A percentile compares a stretch with the other conserved stretches of the same genome.
phyloP scores from a whole-genome alignment of 768 basidiomycete genomes.

The Lactarius akahatsu region DNA sequence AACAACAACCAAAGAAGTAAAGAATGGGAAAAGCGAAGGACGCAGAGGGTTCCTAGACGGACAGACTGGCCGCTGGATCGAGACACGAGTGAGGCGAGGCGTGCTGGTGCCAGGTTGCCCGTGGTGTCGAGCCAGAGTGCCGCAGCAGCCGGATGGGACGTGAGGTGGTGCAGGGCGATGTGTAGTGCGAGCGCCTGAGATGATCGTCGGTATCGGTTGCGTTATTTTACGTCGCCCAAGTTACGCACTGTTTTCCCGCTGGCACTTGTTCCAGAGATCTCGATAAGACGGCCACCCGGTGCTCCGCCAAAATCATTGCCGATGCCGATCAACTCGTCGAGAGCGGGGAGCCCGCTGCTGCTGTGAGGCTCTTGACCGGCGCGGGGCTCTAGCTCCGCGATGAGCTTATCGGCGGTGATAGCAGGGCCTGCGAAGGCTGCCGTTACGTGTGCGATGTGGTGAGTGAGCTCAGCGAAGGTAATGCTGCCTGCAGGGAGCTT shows the following conservation, averaged over 20 bases:
- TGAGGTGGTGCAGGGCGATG: slow-evolving; percentile 54
- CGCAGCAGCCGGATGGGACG: slow-evolving; percentile 36
- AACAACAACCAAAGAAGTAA: too few species aligned
- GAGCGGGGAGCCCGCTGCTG: slow-evolving; percentile 43
- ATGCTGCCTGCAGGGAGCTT: slow-evolving; percentile 24
- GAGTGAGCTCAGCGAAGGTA: slow-evolving; percentile 22
- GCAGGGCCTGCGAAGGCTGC: slow-evolving; percentile 12
- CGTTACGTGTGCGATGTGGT: slow-evolving; percentile 22
- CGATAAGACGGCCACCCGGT: slow-evolving; percentile 49
- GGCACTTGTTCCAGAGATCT: slow-evolving; percentile 63
- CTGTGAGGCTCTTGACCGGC: slow-evolving; percentile 32
- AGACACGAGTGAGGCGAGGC: slow-evolving; percentile 40
- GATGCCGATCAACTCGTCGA: slow-evolving; percentile 55
- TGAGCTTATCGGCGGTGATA: slow-evolving; percentile 36
- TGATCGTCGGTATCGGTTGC: slow-evolving; percentile 11
- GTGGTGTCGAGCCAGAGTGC: slow-evolving; percentile 73
- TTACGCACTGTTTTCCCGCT: slow-evolving; percentile 68
- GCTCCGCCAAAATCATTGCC: slow-evolving; percentile 43
- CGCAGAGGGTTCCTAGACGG: slow-evolving; percentile 16
- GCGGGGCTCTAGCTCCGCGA: slow-evolving; percentile 30
- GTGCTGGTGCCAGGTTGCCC: slow-evolving; percentile 61
- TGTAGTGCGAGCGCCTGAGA: slow-evolving; percentile 60
- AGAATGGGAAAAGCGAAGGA: neutral
- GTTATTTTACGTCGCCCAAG: slow-evolving; percentile 1
- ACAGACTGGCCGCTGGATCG: slow-evolving; percentile 31